Percentiles rank a stretch among this genome's conserved stretches.
These are phyloP conservation scores for Pinus tabuliformis DNA, from an alignment of 75 land plant species.

Conservation along the genomic window DNA sequence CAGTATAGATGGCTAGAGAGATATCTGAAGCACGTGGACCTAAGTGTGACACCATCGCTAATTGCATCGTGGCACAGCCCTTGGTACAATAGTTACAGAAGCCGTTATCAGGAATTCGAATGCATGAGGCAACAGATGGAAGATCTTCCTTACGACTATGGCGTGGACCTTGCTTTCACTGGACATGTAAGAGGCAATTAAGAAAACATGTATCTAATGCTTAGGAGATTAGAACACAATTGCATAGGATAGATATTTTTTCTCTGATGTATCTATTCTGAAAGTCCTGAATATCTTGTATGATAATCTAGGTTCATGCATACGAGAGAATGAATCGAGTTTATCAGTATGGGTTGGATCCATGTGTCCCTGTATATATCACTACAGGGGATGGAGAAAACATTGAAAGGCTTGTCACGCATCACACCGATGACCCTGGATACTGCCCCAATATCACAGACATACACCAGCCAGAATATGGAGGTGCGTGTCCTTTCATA, in stretches of 20 bases:
- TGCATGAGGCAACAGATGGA: conserved; percentile 96
- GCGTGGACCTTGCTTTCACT: conserved; percentile 81
- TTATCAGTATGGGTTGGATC: conserved; percentile 74
- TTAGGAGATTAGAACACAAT: background rate
- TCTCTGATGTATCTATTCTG: too few relatives aligned
- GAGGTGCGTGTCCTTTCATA: conserved; percentile 69
- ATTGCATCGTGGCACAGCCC: conserved; percentile 89
- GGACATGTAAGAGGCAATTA: conserved; percentile 75
- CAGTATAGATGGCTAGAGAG: conserved; percentile 46
- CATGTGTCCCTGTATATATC: conserved; percentile 90
- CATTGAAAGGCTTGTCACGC: conserved; percentile 68
- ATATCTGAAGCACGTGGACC: conserved; percentile 53
- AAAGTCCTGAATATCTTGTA: too few relatives aligned
- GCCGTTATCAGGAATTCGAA: conserved; percentile 91
- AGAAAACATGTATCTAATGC: background rate
- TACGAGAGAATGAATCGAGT: conserved; percentile 90
- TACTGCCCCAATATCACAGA: conserved; percentile 65
- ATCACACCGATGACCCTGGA: conserved; percentile 85
- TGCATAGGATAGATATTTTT: too few relatives aligned
- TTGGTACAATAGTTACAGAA: conserved; percentile 91
- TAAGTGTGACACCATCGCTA: conserved; percentile 81
- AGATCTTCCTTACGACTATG: conserved; percentile 61
- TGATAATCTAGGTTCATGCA: conserved; percentile 76
- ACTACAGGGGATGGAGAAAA: conserved; percentile 97
- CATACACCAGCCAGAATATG: conserved; percentile 63